Evolutionary conservation across 2,329 filamentous ascomycete genomes (phyloP).

Genomic region (Iodosphaeria phyllophila): DNA sequence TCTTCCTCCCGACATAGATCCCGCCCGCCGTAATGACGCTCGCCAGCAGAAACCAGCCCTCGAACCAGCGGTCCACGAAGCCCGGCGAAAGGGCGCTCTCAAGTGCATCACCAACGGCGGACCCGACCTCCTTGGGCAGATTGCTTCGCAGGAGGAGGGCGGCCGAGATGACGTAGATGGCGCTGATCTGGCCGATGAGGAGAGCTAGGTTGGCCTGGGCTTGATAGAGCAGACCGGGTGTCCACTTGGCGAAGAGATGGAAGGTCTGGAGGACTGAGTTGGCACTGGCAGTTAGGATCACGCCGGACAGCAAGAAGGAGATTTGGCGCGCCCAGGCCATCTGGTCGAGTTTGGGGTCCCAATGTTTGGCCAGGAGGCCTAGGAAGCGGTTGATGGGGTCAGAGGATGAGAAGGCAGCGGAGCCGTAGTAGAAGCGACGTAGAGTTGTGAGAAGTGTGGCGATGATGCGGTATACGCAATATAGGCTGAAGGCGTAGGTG

Average conservation of each 20-base stretch:
- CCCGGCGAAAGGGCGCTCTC: slow-evolving; percentile 55
- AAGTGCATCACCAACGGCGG: slow-evolving; percentile 59
- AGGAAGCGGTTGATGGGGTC: slow-evolving; percentile 76
- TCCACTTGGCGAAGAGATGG: slow-evolving; percentile 59
- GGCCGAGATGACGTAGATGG: slow-evolving; percentile 70
- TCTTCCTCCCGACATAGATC: slow-evolving; percentile 51
- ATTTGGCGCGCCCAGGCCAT: slow-evolving; percentile 72
- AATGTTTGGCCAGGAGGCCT: slow-evolving; percentile 63
- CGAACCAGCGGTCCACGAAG: slow-evolving; percentile 72
- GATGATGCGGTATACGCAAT: slow-evolving; percentile 69
- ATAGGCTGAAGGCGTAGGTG: slow-evolving; percentile 54
- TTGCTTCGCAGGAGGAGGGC: slow-evolving; percentile 62
- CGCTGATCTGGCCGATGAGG: slow-evolving; percentile 61
- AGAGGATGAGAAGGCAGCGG: slow-evolving; percentile 41
- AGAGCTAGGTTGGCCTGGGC: slow-evolving; percentile 64
- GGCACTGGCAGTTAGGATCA: slow-evolving; percentile 67
- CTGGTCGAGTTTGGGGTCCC: slow-evolving; percentile 68
- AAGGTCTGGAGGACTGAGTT: slow-evolving; percentile 75
- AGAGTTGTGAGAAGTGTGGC: slow-evolving; percentile 52
- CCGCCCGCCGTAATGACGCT: slow-evolving; percentile 48
- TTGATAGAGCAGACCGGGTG: slow-evolving; percentile 51
- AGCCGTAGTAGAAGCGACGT: slow-evolving; percentile 32
- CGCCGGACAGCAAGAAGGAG: slow-evolving; percentile 64
- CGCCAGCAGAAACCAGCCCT: slow-evolving; percentile 64
- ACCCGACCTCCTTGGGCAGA: slow-evolving; percentile 58